Evolutionary conservation across 2,329 filamentous ascomycete species (phyloP), one percentile per base, ranked within the genome.

Genomic region (Colletotrichum lini): DNA sequence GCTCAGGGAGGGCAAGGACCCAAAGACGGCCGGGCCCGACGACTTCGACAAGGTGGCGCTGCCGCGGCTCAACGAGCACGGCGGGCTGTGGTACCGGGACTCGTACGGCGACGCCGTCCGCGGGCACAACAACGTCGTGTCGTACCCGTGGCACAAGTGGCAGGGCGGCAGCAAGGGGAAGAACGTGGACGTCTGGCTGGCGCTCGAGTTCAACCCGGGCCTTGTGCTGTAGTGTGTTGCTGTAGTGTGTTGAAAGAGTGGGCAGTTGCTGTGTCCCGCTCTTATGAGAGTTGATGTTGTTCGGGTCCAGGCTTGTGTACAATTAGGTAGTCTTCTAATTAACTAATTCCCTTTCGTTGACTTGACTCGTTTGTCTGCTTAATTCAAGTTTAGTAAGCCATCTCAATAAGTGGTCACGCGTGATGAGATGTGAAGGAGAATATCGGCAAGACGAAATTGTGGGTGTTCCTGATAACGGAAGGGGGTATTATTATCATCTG

Each of bases 401-500:
- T 26, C 26, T 26, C 4, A 26, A 26, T 26, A 26, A 26, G 26
- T 26, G 3, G 4, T 26, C 30, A 9, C 6, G 30, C 30, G 30
- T 8, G 30, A 30, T 30, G 30, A 30, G 30, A 30, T 30, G 7
- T 30, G 6, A 30, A 30, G 9, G 8, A 10, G 1, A 5, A 26
- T 38, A 26, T 26, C 26, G 26, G 26, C 26, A 26, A 26, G 8
- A 15, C 30, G 30, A 8, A 30, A 30, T 9, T 30, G 30, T 8
- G 30, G 30, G 30, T 44, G 16, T 30, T 45, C 26, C 38, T n/a
- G 49, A 53, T 63, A 53, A 42, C 18, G 35, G 7, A 63, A 67
- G 67, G 67, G 53, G 67, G 64, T 30, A 30, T 30, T 69, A 59
- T 69, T 38, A 65, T 68, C 57, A 65, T 65, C 38, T 26, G 30